Conservation (phyloP, 78 protist species). For the Dictyostelium brefeldianum region DNA sequence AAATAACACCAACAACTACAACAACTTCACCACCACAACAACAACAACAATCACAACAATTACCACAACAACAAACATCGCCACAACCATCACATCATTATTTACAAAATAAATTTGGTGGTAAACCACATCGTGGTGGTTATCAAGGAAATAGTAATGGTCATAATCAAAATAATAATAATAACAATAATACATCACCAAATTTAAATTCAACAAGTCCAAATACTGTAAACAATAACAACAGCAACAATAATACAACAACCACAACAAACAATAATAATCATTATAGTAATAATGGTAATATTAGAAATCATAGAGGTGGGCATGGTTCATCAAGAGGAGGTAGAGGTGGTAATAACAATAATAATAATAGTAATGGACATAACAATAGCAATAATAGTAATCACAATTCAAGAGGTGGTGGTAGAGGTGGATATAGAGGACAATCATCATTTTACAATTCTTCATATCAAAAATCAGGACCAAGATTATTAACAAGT, state of each 20-base stretch:
- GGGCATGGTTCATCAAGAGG: conserved; percentile 8
- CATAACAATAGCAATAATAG: no score
- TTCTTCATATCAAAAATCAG: conserved; percentile 37
- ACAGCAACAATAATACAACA: background rate
- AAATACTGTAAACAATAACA: background rate
- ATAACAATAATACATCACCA: background rate
- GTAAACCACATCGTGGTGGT: background rate
- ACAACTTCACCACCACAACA: conserved; percentile 8
- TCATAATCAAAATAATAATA: background rate
- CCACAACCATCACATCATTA: background rate
- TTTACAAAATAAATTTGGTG: background rate
- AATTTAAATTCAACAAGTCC: background rate
- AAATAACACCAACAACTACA: conserved; percentile 27
- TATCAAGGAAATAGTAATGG: background rate
- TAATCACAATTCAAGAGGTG: conserved; percentile 8
- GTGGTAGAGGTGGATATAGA: conserved; percentile 50
- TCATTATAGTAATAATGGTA: background rate
- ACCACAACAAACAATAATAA: background rate
- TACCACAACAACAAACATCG: background rate
- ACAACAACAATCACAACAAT: conserved; percentile 13
- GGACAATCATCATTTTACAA: conserved; percentile 19
- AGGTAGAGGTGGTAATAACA: background rate
- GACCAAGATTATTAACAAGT: conserved; percentile 25
- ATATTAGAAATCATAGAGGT: conserved; percentile 1
- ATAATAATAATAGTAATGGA: background rate